Evolutionary conservation across 164 flowering plant species (phyloP), one percentile per base, ranked within the genome.

Genomic region (Umbilicus rupestris): DNA sequence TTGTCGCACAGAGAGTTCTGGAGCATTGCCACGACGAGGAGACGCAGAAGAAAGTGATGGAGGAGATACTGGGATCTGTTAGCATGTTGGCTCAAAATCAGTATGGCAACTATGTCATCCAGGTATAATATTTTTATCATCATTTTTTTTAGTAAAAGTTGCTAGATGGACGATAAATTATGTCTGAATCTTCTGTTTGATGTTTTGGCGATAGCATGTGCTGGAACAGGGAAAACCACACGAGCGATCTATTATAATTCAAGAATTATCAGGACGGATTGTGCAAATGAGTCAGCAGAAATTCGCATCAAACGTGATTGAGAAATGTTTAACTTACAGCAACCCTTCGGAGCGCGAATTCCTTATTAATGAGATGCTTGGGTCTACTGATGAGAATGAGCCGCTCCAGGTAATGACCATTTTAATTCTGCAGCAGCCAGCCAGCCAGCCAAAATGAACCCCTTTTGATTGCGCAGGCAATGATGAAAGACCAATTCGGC

Each of bases 221-320:
- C 74, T 94, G 81, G 95, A 89, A 81, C 96, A 89, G 74, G 99
- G 99, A 64, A 89, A 91, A 72, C 84, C 96, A 33, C 84, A 89
- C 68, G 99, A 91, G 72, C 90, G 97, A 16, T 71, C 97, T 57
- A 60, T 84, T 28, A 89, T 91, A 30, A 94, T 94, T 4, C 77
- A 82, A 69, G 87, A 94, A 76, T 77, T 94, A 68, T 90, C 96
- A 71, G 99, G 97, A 35, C 87, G 82, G 78, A 91, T 94, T 28
- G 99, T 94, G 44, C 84, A 86, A 63, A 89, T 90, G 98, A 90
- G 97, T 73, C 98, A 90, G 74, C 97, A 94, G 82, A 94, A 94
- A 73, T 94, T 89, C 81, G 98, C 98, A 17, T 94, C 98, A 26
- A 94, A 94, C 79, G 98, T 94, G 73, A 97, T 91, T 26, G 98